Percentiles rank a stretch among this genome's conserved stretches.
Conservation (phyloP, 1,284 basidiomycete genomes). For the Meripilus lineatus region DNA sequence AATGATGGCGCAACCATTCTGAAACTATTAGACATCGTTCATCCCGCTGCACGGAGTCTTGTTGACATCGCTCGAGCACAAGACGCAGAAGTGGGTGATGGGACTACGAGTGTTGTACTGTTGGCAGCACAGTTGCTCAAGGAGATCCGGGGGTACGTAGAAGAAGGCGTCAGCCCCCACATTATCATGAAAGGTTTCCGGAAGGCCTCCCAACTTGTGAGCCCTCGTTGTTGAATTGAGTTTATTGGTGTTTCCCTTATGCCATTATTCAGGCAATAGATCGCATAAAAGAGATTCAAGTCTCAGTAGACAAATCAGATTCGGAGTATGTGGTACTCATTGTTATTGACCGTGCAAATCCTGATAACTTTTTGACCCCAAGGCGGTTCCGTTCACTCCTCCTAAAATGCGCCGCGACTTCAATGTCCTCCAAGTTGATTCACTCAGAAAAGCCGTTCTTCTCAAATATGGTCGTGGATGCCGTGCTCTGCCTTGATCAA, state of each 20-base stretch:
- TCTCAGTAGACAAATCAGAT: conserved; percentile 88
- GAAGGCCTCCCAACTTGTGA: conserved; percentile 82
- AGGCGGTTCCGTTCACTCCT: conserved; percentile 93
- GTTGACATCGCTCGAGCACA: conserved; percentile 98
- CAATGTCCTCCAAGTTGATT: conserved; percentile 99
- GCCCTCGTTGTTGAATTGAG: conserved; percentile 20
- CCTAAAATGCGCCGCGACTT: conserved; percentile 95
- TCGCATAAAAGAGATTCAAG: conserved; percentile 86
- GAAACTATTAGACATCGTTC: conserved; percentile 95
- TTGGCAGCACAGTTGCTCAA: conserved; percentile 94
- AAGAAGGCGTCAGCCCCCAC: conserved; percentile 97
- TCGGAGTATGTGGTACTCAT: conserved; percentile 60
- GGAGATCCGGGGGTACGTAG: conserved; percentile 88
- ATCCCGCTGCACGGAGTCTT: conserved; percentile 93
- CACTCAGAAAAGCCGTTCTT: conserved; percentile 99
- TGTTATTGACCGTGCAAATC: background rate
- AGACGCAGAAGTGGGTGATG: conserved; percentile 98
- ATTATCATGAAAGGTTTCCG: conserved; percentile 97
- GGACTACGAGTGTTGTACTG: conserved; percentile 94
- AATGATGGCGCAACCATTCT: conserved; percentile 99
- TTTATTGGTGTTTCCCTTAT: conserved; percentile 12
- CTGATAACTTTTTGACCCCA: conserved; percentile 9
- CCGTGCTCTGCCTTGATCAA: conserved; percentile 90
- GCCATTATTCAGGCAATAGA: conserved; percentile 63
- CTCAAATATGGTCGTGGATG: conserved; percentile 98